These are phyloP conservation scores for Penicillium sp. DNA, from an alignment of 2,329 filamentous ascomycete species.

Conservation along the genomic window DNA sequence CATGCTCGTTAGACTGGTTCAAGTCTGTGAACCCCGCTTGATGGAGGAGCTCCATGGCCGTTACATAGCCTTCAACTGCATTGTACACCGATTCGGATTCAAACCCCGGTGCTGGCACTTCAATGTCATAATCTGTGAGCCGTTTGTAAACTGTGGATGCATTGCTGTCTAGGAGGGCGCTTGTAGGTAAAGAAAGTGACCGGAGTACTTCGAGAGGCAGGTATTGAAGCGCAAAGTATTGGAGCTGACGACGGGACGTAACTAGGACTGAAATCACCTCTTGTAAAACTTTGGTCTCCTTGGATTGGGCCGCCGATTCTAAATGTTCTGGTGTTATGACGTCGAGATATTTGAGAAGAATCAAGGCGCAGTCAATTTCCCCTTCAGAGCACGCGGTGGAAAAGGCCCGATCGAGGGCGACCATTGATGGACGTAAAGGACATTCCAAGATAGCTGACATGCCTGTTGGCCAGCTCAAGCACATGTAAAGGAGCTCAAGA, in stretches of 20 bases:
- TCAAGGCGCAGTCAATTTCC: neutral
- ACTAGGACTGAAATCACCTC: neutral
- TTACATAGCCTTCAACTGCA: neutral
- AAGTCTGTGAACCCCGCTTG: neutral
- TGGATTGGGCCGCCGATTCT: neutral
- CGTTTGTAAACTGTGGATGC: neutral
- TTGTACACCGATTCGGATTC: neutral
- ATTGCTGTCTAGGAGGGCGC: neutral
- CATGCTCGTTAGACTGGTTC: neutral
- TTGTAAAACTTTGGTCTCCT: neutral
- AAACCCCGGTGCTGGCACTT: neutral
- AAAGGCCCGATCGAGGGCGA: neutral
- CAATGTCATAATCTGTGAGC: neutral
- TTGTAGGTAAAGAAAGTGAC: neutral
- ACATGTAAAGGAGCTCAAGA: neutral
- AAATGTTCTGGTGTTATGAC: neutral
- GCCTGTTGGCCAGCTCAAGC: neutral
- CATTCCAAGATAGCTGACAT: neutral
- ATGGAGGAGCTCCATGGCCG: neutral
- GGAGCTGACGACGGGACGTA: neutral
- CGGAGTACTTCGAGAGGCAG: neutral
- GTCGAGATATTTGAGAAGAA: neutral
- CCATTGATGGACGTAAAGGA: neutral
- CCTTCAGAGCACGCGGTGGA: neutral
- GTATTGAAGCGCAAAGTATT: neutral